Evolutionary conservation across 2,329 filamentous ascomycete genomes (phyloP).

Genomic region (Nigrospora oryzae): DNA sequence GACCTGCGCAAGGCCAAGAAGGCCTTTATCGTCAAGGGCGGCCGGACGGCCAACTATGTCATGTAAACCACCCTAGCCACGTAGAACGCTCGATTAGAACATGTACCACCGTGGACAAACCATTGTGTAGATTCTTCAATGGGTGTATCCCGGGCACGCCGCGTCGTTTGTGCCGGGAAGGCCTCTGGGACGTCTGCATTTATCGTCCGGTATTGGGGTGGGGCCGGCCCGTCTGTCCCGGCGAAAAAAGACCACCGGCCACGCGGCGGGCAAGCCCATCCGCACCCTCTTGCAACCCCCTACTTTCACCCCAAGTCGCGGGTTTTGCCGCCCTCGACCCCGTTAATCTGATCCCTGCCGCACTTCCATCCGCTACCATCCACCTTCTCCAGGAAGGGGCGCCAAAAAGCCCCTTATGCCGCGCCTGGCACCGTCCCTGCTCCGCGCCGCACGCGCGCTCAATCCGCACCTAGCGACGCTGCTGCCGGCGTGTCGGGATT

Average conservation of each 20-base stretch:
- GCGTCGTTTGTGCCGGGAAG: no score
- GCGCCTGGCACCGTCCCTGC: constrained; percentile 49
- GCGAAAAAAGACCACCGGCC: no score
- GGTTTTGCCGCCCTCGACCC: neutral
- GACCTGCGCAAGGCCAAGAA: constrained; percentile 28
- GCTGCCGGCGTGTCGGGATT: constrained; percentile 53
- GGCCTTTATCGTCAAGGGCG: constrained; percentile 37
- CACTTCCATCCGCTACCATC: neutral
- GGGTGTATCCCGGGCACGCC: no score
- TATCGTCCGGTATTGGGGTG: no score
- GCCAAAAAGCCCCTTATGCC: constrained; percentile 38
- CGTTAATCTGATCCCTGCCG: neutral
- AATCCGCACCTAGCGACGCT: constrained; percentile 51
- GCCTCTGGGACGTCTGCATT: no score
- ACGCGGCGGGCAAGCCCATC: no score
- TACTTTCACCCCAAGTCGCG: no score
- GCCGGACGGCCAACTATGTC: constrained; percentile 70
- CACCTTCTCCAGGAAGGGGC: neutral
- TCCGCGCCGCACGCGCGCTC: constrained; percentile 43
- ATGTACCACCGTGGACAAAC: no score
- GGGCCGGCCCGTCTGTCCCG: no score
- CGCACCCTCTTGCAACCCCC: neutral
- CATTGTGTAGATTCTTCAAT: no score
- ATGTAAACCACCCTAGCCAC: constrained; percentile 17
- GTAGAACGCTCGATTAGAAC: no score